Base-by-base conservation (phyloP, 768 basidiomycete species). In the Suillus alpinus region DNA sequence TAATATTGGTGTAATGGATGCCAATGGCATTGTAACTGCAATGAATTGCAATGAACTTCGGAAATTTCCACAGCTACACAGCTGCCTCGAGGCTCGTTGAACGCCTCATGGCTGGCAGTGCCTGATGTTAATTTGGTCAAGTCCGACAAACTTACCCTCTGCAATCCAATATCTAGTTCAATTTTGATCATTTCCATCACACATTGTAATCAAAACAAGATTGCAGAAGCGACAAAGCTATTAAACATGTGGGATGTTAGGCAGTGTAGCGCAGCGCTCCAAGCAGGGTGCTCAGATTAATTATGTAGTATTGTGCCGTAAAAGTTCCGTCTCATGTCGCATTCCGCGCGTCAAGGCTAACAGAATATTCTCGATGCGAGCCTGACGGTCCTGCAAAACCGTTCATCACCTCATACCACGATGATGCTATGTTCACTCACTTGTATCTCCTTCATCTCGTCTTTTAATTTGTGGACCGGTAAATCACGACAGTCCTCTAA, bases 391-490 rank as follows among this genome's bases (percentile, higher is more conserved):
- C 85, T 88, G 63, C 32, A 62, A 49, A 49, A 56, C 32, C 14
- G 51, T 43, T 20, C 12, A 56, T 63, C 14, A 66, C 37, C n/a
- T 40, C n/a, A 57, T 29, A 51, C 50, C 16, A 52, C 53, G 10
- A 37, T 36, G 13, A 4, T 6, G 20, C 3, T 34, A 60, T 26
- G 29, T 44, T 53, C 34, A 72, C 79, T 52, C 49, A 89, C 89
- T 81, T 90, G 89, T 32, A 93, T 72, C 69, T 93, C 92, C 69
- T 86, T 91, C 83, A 94, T 88, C 71, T 94, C 91, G 2, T 88
- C 87, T 72, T 84, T 88, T 40, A 94, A 75, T 63, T 74, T 81
- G 39, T 82, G 79, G 20, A 91, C 82, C 7, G 91, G 90, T 63
- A 91, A 64, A 46, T 82, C 79, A 32, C 80, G 79, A 49, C 89